phyloP scores from a whole-genome alignment of 78 protist genomes.

The Goniomonas avonlea region DNA sequence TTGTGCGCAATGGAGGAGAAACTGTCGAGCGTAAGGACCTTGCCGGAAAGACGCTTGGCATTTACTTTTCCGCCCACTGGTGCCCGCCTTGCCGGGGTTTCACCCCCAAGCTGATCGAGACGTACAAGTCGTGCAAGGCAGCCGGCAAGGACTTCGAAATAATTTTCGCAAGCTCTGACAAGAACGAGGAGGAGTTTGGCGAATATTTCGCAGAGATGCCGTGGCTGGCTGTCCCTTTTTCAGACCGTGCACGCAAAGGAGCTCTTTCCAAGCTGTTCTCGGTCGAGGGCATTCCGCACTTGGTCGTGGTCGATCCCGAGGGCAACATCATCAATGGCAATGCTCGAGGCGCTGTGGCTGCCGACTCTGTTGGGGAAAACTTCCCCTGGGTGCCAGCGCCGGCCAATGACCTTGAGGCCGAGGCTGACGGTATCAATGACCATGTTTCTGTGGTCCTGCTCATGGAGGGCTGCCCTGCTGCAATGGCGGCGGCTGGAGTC shows the following conservation, averaged over 20 bases:
- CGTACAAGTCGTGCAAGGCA: not conserved
- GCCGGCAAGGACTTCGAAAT: slow-evolving; percentile 13
- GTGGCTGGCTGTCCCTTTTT: slow-evolving; percentile 20
- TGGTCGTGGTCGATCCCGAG: not conserved
- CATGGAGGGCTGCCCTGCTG: not conserved
- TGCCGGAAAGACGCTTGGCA: not conserved
- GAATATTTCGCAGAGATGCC: not conserved
- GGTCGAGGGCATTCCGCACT: slow-evolving; percentile 1
- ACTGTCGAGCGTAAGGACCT: too few relatives aligned
- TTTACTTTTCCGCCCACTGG: slow-evolving; percentile 45
- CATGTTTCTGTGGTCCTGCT: not conserved
- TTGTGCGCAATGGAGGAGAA: too few relatives aligned
- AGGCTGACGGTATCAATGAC: not conserved
- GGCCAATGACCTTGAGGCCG: not conserved
- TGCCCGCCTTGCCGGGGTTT: slow-evolving; percentile 38
- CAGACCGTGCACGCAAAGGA: not conserved
- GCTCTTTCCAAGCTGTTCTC: not conserved
- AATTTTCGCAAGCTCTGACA: slow-evolving; percentile 19
- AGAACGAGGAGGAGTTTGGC: not conserved
- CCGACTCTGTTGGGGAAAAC: not conserved
- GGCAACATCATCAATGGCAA: not conserved
- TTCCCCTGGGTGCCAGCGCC: slow-evolving; percentile 7
- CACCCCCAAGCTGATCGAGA: slow-evolving; percentile 23
- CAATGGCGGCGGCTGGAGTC: not conserved
- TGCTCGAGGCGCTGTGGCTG: not conserved